These are phyloP conservation scores for Globisporangium rhizosaccharum DNA, from an alignment of 352 stramenopile species.

Conservation along the genomic window DNA sequence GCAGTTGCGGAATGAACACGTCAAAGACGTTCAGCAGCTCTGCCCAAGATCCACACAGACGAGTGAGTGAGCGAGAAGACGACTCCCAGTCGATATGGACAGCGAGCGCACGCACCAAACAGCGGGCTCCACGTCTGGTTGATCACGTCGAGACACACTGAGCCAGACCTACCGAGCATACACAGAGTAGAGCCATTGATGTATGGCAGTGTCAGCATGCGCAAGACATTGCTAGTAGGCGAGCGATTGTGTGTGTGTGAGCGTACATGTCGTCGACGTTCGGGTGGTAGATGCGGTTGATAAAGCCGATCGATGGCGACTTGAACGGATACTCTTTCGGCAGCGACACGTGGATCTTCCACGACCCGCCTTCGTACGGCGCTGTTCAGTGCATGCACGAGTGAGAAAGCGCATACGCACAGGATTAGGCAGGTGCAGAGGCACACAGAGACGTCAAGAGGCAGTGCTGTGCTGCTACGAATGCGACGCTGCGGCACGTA, in stretches of 20 bases:
- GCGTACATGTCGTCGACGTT: constrained; percentile 91
- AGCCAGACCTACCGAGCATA: constrained; percentile 65
- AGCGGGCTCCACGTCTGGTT: constrained; percentile 94
- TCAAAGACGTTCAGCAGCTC: constrained; percentile 93
- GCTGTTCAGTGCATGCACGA: constrained; percentile 25
- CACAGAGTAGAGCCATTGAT: not conserved
- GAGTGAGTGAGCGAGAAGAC: not conserved
- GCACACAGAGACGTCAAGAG: not conserved
- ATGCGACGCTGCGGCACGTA: constrained; percentile 22
- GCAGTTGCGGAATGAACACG: constrained; percentile 90
- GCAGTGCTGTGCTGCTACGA: not conserved
- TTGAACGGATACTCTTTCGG: constrained; percentile 93
- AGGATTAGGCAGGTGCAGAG: not conserved
- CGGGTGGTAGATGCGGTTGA: constrained; percentile 92
- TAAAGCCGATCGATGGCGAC: constrained; percentile 90
- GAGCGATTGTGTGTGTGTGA: too few species aligned
- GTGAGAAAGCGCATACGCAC: not conserved
- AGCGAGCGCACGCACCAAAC: constrained; percentile 60
- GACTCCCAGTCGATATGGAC: not conserved
- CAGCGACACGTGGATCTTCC: constrained; percentile 92
- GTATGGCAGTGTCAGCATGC: too few species aligned
- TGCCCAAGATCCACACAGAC: constrained; percentile 21
- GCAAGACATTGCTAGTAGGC: not conserved
- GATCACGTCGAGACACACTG: constrained; percentile 92
- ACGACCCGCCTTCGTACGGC: constrained; percentile 88